Percentiles rank a stretch among this genome's conserved stretches.
Conservation (phyloP, 2,329 filamentous ascomycete species). For the Penicillium corylophilum region DNA sequence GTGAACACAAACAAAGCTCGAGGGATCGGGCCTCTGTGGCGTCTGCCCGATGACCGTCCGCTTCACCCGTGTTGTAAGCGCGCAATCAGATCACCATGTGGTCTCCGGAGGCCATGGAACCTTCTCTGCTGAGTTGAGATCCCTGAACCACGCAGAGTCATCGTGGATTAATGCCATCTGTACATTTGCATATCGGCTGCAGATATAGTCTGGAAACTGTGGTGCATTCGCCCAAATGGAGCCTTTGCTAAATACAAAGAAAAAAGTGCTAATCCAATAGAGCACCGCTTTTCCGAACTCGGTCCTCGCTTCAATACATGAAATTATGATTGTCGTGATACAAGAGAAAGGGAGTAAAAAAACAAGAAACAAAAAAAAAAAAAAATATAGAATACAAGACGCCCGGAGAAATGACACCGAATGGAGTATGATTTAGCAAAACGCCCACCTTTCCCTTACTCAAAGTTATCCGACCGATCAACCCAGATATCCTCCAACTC, state of each 20-base stretch:
- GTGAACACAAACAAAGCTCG: neutral
- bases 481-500: slow-evolving; percentile 97
- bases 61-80: slow-evolving; percentile 2
- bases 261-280: slow-evolving; percentile 3
- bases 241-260: neutral
- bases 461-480: slow-evolving; percentile 89
- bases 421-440: slow-evolving; percentile 14
- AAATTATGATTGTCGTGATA: slow-evolving; percentile 24
- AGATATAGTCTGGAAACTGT: neutral
- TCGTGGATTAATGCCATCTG: neutral
- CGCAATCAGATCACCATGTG: slow-evolving; percentile 3
- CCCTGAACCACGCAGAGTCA: neutral
- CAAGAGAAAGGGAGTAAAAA: slow-evolving; percentile 13
- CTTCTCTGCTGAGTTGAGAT: neutral
- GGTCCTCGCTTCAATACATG: slow-evolving; percentile 19
- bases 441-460: slow-evolving; percentile 52
- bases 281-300: slow-evolving; percentile 5
- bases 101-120: slow-evolving; percentile 5
- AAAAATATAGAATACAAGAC: slow-evolving; percentile 13
- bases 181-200: neutral
- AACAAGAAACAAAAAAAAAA: slow-evolving; percentile 12
- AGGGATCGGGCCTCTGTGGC: slow-evolving; percentile 1
- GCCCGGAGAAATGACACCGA: slow-evolving; percentile 12
- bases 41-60: slow-evolving; percentile 3
- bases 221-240: neutral